Evolutionary conservation across 352 stramenopile species (phyloP), one percentile per base, ranked within the genome.

Genomic region (Phytopythium boreale): DNA sequence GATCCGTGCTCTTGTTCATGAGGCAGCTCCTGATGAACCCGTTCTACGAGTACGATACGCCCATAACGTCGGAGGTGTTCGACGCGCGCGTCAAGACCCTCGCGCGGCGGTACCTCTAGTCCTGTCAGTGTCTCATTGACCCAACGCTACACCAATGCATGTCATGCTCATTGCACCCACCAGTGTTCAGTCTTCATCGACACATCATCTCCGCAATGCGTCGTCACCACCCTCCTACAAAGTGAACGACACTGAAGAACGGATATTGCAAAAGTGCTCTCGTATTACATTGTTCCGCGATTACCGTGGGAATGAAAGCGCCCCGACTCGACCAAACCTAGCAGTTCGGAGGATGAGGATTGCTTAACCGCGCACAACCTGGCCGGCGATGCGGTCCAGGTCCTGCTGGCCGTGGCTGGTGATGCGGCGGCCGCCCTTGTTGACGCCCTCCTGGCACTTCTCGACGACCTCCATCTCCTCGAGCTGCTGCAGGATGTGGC

Each of bases 391-490:
- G 84, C 96, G 96, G 84, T 99, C 97, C 65, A 99, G 84, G 90
- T 99, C 97, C 82, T 99, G 96, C 84, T 99, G 97, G 81, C 97
- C 97, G 73, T 98, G 96, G 69, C 89, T 93, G 46, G 96, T 96
- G 74, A 99, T 98, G 74, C 88, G 86, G 65, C 97, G 92, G 68
- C 97, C 97, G 63, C 96, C 96, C 72, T 97, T 97, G 74, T 96
- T 96, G 39, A 93, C 85, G 65, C 87, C 87, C 68, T 93, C 87
- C 17, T 80, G 68, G 68, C 89, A 93, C 82, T 98, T 98, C 74
- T 99, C 97, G 34, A 98, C 88, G 68, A 99, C 96, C 85, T 99
- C 98, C 85, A 98, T 99, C 74, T 98, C 93, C 83, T 99, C 95
- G 34, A 99, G 85, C 78, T 99, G 96, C 63, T 98, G 87, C 51